A percentile compares a stretch with the other conserved stretches of the same genome.
Conservation (phyloP, 2,329 filamentous ascomycete species). For the Pyrenophora graminea region DNA sequence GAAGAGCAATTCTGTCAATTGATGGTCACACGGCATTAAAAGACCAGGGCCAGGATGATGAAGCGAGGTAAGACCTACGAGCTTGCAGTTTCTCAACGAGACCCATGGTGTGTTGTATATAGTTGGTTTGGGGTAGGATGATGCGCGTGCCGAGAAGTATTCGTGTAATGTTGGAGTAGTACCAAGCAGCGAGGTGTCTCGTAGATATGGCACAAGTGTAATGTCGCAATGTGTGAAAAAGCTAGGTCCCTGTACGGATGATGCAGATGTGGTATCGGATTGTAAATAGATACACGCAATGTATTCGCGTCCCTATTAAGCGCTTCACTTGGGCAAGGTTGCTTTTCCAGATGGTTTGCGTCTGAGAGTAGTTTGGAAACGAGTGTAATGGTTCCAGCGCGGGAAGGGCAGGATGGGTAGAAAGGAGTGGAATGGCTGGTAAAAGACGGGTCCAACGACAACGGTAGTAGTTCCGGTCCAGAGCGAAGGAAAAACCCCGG, state of each 20-base stretch:
- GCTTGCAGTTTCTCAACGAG: slow-evolving; percentile 48
- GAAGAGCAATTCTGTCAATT: slow-evolving; percentile 6
- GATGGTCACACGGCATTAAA: slow-evolving; percentile 1
- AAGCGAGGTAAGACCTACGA: slow-evolving; percentile 34
- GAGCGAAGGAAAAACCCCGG: slow-evolving; percentile 8
- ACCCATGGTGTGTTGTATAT: slow-evolving; percentile 39
- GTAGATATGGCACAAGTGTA: slow-evolving; percentile 23
- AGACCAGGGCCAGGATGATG: slow-evolving; percentile 8
- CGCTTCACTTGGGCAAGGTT: neutral
- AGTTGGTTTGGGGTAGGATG: slow-evolving; percentile 2
- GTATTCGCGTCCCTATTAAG: neutral
- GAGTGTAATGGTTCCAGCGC: slow-evolving; percentile 4
- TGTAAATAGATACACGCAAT: slow-evolving; percentile 3
- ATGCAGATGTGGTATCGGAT: slow-evolving; percentile 26
- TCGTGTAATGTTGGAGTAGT: slow-evolving; percentile 11
- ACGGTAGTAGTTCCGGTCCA: slow-evolving; percentile 5
- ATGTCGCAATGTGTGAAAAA: slow-evolving; percentile 15
- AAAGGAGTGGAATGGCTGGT: slow-evolving; percentile 19
- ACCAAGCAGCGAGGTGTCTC: slow-evolving; percentile 14
- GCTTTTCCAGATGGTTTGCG: neutral
- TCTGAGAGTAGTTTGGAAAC: neutral
- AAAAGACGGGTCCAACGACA: slow-evolving; percentile 4
- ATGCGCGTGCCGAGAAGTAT: slow-evolving; percentile 10
- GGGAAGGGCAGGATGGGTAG: neutral
- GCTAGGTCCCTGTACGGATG: slow-evolving; percentile 29